Base-by-base conservation (phyloP, 2,329 filamentous ascomycete genomes). In the Aspergillus uvarum region DNA sequence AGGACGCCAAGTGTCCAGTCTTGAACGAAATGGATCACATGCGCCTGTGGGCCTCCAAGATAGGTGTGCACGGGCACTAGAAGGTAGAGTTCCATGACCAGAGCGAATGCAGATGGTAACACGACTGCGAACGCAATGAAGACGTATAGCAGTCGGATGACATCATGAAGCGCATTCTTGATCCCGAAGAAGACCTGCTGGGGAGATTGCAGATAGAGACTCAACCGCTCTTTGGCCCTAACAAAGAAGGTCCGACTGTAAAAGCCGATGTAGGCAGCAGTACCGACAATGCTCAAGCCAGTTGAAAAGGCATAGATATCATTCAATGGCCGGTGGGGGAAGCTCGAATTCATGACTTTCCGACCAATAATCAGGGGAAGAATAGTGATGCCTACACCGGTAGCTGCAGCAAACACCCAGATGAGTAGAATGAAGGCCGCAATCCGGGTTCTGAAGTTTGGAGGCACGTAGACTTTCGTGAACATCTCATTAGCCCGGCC, bases 251-350 rank as follows among this genome's bases (percentile, higher is more conserved):
- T 65, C 42, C 68, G 66, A 44, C 70, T 73, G 59, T 88, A 85
- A 65, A 87, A 78, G 29, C 83, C 66, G 47, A 84, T 76, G 72
- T 93, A 96, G 2, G 85, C 79, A 1, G 85, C 70, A 4, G 85
- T 86, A 11, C 90, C 91, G 4, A 96, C 81, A 26, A 92, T 80
- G 72, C 96, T 96, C 47, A 96, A 84, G 14, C 95, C 95, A 31
- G 95, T 87, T 55, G 92, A 96, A 74, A 97, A 96, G 12, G 95
- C 94, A 70, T 99, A 98, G 26, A 99, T 90, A 74, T 99, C 95
- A 75, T 98, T 99, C 71, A 94, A 89, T 47, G 85, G 85, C 51
- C 90, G 83, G 0, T 82, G 77, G 4, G 92, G 91, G 47, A 96
- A 86, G 35, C 93, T 77, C 29, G 83, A 79, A 51, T 87, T 86